These are phyloP conservation scores for Tuber calosporum DNA, from an alignment of 495 filamentous ascomycete species.

Conservation along the genomic window DNA sequence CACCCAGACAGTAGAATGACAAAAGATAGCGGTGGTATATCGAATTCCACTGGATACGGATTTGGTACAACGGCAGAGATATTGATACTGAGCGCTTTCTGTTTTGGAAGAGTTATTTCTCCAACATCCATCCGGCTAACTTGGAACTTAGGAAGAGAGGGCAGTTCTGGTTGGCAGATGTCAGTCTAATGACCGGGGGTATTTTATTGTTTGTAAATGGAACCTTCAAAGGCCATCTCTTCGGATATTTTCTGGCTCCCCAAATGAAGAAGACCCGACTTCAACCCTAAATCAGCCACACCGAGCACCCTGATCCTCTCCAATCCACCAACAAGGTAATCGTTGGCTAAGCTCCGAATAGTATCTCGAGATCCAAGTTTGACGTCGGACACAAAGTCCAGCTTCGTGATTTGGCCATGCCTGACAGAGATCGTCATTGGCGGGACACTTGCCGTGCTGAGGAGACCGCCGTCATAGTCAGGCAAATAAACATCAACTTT, in stretches of 20 bases:
- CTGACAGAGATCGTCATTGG: conserved; percentile 64
- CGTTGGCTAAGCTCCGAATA: conserved; percentile 70
- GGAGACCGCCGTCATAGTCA: conserved; percentile 67
- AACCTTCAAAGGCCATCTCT: conserved; percentile 70
- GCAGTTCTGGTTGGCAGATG: conserved; percentile 51
- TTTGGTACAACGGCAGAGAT: conserved; percentile 62
- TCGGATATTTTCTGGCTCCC: conserved; percentile 66
- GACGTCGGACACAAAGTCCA: conserved; percentile 73
- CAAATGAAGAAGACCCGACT: conserved; percentile 68
- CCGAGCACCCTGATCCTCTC: conserved; percentile 60
- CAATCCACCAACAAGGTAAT: conserved; percentile 76
- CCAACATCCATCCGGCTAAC: conserved; percentile 68
- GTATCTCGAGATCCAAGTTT: conserved; percentile 67
- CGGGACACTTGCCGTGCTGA: conserved; percentile 71
- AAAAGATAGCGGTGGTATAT: conserved; percentile 72
- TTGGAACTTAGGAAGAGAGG: conserved; percentile 66
- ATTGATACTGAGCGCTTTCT: conserved; percentile 67
- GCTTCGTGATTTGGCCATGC: conserved; percentile 63
- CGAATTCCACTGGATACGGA: conserved; percentile 64
- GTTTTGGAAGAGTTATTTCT: conserved; percentile 53
- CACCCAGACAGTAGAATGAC: conserved; percentile 77
- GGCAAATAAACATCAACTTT: conserved; percentile 72
- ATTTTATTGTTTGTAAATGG: conserved; percentile 26
- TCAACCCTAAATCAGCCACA: conserved; percentile 60
- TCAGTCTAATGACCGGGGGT: conserved; percentile 23